Evolutionary conservation across 108 stramenopile species (phyloP), one percentile per base, ranked within the genome.

Genomic region (Nitzschia palea): DNA sequence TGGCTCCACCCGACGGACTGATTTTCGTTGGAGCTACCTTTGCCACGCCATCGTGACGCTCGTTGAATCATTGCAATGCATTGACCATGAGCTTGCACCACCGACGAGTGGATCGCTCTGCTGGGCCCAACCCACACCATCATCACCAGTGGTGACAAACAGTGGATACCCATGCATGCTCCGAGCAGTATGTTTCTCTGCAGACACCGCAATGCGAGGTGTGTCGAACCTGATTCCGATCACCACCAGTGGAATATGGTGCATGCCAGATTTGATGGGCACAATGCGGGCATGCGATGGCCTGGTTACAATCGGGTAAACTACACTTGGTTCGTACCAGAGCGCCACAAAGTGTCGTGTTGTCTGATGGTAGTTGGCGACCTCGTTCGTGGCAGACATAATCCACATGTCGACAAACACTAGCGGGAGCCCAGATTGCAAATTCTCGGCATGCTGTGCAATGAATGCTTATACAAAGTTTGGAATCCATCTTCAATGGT

Each of bases 1-100:
- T 86, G 25, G 85, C 90, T 26, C 82, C 87, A 26, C 76, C 87
- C 22, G 70, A 83, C 62, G 87, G 90, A 15, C 71, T 91, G 18
- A 71, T 91, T 6, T 91, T 91, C 62, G 74, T 87, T 30, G 79
- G 76, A 0, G 86, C 85, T 55, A 28, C 45, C 33, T 66, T 77
- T 50, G 50, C n/a, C n/a, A n/a, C n/a, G n/a, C n/a, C n/a, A n/a
- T n/a, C n/a, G n/a, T n/a, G n/a, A n/a, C n/a, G n/a, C n/a, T n/a
- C n/a, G n/a, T n/a, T n/a, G n/a, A n/a, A n/a, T n/a, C n/a, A n/a
- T n/a, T n/a, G n/a, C n/a, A n/a, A n/a, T n/a, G n/a, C n/a, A n/a
- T n/a, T n/a, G n/a, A n/a, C n/a, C n/a, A n/a, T n/a, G n/a, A n/a
- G n/a, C n/a, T n/a, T n/a, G n/a, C n/a, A n/a, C n/a, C n/a, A n/a